Percentiles rank a stretch among this genome's conserved stretches.
These are phyloP conservation scores for Hibiscus syriacus DNA, from an alignment of 345 rosid genomes.

Conservation along the genomic window DNA sequence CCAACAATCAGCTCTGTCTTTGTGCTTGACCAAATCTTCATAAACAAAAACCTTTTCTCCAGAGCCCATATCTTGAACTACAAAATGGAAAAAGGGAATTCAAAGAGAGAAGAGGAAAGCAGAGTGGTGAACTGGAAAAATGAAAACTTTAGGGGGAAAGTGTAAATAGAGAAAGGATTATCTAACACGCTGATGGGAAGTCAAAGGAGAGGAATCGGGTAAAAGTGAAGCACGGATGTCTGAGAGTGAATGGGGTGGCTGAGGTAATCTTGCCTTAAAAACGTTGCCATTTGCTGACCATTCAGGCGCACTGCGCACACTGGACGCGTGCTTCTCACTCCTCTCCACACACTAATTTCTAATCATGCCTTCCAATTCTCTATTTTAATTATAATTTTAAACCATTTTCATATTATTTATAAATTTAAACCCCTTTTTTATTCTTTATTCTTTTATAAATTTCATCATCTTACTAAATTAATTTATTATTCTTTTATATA, in stretches of 20 bases:
- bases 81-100: neutral
- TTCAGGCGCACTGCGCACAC: neutral
- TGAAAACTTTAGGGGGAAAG: neutral
- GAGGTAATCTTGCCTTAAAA: neutral
- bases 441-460: too few relatives aligned
- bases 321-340: neutral
- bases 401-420: too few relatives aligned
- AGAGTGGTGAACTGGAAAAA: neutral
- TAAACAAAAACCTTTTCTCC: slow-evolving; percentile 27
- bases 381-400: too few relatives aligned
- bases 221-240: neutral
- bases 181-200: neutral
- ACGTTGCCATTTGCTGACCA: neutral
- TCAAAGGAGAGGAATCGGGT: neutral
- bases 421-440: too few relatives aligned
- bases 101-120: neutral
- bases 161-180: neutral
- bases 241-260: neutral
- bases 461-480: too few relatives aligned
- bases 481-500: too few relatives aligned
- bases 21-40: slow-evolving; percentile 51
- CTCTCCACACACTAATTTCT: too few relatives aligned
- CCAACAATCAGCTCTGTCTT: slow-evolving; percentile 51
- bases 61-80: slow-evolving; percentile 22
- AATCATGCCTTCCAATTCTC: too few relatives aligned